Base-by-base conservation (phyloP, 1,139 yeast species). In the Pichia sp. region DNA sequence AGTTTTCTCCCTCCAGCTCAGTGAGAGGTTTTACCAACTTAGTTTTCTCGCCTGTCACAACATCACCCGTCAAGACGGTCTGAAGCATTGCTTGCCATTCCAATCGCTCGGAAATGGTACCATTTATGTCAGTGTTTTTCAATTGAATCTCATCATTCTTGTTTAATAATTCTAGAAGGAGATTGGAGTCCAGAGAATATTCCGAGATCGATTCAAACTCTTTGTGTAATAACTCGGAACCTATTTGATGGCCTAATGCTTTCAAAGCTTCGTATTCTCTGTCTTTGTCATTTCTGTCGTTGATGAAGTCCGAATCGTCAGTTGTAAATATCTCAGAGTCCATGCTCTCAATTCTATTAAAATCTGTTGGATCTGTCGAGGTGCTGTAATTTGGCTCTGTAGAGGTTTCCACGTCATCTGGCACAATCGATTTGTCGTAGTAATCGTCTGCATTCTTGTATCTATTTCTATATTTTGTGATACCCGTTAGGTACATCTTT, bases 51-150 rank as follows among this genome's bases (percentile, higher is more conserved):
- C 95, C 86, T 41, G 85, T 79, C 21, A 93, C 90, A 47, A 93
- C 96, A 66, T 93, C 99, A 58, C 99, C 98, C 2, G 95, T 91
- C 40, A 93, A 75, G 2, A 93, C 99, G 4, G 93, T 80, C 3
- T 88, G 79, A 46, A 93, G 74, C 96, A 93, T 89, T 0, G 95
- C 82, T 67, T 93, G 98, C 99, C 99, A 93, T 70, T 91, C 97
- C 26, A 91, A 74, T 47, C 99, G 74, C 66, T 90, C 98, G 28
- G 83, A 67, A 21, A 88, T 82, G 22, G 79, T 77, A 1, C 87
- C 86, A 59, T 85, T 87, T 50, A 79, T 75, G 37, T 70, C 71
- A 44, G 76, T 75, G 46, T 63, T 55, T 41, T 61, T 58, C 16
- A 66, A 48, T 41, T 65, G 68, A 18, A 65, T 63, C 48, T 66